Conservation (phyloP, 495 filamentous ascomycete species). For the Podospora pseudocomata region DNA sequence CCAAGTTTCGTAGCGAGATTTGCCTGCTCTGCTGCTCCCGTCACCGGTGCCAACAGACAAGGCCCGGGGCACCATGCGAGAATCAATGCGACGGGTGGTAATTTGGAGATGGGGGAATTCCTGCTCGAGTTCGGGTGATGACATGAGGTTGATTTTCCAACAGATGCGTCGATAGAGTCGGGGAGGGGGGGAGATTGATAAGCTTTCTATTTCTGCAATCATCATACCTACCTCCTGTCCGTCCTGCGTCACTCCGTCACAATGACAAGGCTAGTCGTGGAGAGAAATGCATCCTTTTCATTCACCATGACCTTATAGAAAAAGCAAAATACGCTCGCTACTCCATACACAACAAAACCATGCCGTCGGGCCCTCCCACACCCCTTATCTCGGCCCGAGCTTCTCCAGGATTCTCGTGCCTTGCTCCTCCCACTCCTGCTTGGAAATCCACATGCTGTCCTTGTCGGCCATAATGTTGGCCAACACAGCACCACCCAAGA, state of each 20-base stretch:
- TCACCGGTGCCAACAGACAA: not conserved
- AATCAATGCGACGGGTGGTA: not conserved
- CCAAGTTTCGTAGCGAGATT: conserved; percentile 12
- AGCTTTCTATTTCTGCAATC: not conserved
- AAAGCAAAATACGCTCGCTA: conserved; percentile 20
- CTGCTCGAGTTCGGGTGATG: not conserved
- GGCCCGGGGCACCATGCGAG: not conserved
- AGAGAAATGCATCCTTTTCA: conserved; percentile 10
- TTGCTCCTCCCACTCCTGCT: conserved; percentile 94
- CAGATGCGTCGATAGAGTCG: not conserved
- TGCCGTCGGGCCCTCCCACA: not conserved
- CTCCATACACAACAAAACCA: conserved; percentile 5
- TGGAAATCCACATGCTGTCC: conserved; percentile 97
- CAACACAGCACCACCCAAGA: conserved; percentile 92
- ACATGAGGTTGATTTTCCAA: not conserved
- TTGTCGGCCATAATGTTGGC: conserved; percentile 99
- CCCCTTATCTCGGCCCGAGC: conserved; percentile 68
- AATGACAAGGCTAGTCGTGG: not conserved
- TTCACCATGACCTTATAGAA: conserved; percentile 6
- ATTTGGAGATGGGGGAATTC: not conserved
- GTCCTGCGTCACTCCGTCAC: not conserved
- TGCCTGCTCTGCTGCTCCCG: conserved; percentile 8
- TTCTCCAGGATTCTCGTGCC: conserved; percentile 84
- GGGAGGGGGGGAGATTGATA: not conserved
- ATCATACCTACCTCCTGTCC: not conserved